These are phyloP conservation scores for Gossypium trilobum DNA, from an alignment of 441 rosid genomes.

Conservation along the genomic window DNA sequence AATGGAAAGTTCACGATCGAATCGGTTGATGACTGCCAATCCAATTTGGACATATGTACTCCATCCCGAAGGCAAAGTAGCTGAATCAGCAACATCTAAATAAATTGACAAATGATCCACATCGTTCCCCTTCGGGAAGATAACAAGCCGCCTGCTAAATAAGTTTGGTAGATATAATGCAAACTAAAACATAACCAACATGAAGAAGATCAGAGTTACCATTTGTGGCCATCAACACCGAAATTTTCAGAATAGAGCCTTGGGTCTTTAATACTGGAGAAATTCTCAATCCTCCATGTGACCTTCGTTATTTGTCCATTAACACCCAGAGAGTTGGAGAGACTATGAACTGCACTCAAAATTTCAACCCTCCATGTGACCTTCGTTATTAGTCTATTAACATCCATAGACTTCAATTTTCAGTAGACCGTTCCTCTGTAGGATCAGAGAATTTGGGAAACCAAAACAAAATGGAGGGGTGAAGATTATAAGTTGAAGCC, in stretches of 20 bases:
- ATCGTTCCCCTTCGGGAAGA: neutral
- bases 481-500: neutral
- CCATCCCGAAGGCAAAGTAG: neutral
- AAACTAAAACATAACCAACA: neutral
- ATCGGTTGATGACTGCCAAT: neutral
- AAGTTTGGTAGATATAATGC: neutral
- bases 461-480: too few species aligned
- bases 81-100: neutral
- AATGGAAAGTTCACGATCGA: neutral
- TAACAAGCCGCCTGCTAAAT: neutral
- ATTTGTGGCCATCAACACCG: neutral
- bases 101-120: neutral
- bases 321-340: neutral
- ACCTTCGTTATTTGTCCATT: neutral
- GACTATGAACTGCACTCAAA: neutral
- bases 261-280: neutral
- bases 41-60: neutral
- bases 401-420: neutral
- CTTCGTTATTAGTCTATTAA: neutral
- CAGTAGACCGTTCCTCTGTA: neutral
- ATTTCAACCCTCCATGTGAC: neutral
- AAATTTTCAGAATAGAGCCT: neutral
- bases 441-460: too few species aligned
- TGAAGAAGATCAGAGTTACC: neutral
- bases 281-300: conserved; percentile 23